Evolutionary conservation across 1,139 yeast genomes (phyloP), one percentile per base, ranked within the genome.

Genomic region (Protomyces pachydermus): DNA sequence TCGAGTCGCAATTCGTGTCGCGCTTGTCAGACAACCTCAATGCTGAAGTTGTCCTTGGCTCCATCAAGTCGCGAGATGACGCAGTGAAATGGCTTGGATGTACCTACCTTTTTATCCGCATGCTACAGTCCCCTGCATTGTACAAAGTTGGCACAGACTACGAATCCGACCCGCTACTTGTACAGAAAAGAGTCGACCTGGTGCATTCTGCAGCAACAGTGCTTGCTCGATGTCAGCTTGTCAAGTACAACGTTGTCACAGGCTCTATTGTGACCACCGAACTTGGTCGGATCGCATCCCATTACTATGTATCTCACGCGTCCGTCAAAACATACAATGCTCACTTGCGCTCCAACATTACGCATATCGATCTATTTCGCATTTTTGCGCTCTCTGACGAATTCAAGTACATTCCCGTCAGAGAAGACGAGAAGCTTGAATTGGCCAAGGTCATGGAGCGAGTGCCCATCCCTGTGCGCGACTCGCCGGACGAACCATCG

Each of bases 371-470:
- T 67, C 71, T 95, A 1, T 81, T 95, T 68, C 80, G 88, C 67
- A 79, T 90, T 0, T 91, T 95, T 75, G 79, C 97, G 0, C 76
- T 80, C 45, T 88, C 98, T 2, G 90, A 87, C 34, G 99, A 95
- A 72, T 95, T 93, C 76, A 84, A 83, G 71, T 84, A 84, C 70
- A 82, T 95, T 46, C 88, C 96, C 1, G 88, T 91, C 0, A 81
- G 98, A 68, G 90, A 82, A 69, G 98, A 91, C 72, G 99, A 95
- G 73, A 84, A 83, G 69, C 72, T 80, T n/a, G 98, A 95, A 73
- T 77, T 93, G 8, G 75, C 81, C 10, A 87, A 86, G 70, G 75
- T 95, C 18, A 74, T 85, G 68, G 91, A 86, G 66, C 81, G 82
- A 65, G 87, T 91, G 3, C 98, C 98, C 0, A 83, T 91, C 46